Conservation (phyloP, 106 monocot genomes). For the Platanthera zijinensis region DNA sequence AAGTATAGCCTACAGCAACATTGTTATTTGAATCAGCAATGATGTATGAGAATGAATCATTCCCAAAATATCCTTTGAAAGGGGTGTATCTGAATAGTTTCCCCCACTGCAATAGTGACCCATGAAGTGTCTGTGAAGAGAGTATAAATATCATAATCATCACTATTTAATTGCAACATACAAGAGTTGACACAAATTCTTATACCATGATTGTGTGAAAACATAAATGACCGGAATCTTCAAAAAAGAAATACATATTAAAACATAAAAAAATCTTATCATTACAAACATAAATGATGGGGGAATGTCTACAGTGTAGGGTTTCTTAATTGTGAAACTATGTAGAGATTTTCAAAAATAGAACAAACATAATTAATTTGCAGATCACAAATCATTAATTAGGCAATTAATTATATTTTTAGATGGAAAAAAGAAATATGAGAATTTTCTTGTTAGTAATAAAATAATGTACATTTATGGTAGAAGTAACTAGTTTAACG, state of each 20-base stretch:
- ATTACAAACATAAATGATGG: too few species aligned
- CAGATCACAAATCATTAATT: too few species aligned
- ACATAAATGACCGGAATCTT: neutral
- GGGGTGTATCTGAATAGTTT: conserved; percentile 74
- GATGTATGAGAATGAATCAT: conserved; percentile 75
- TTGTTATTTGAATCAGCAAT: conserved; percentile 64
- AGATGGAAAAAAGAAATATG: too few species aligned
- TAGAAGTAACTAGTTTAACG: too few species aligned
- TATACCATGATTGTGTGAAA: neutral
- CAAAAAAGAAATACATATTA: neutral
- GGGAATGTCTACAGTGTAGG: too few species aligned
- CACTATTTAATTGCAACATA: neutral
- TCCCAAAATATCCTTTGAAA: conserved; percentile 71
- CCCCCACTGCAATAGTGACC: conserved; percentile 67
- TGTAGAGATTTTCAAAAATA: too few species aligned
- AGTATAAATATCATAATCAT: neutral
- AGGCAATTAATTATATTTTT: too few species aligned
- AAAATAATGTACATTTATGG: too few species aligned
- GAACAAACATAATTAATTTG: too few species aligned
- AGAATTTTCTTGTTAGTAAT: too few species aligned
- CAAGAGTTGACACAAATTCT: neutral
- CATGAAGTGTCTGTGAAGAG: conserved; percentile 69
- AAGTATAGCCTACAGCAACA: conserved; percentile 36
- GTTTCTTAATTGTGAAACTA: too few species aligned
- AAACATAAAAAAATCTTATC: too few species aligned